These are phyloP conservation scores for Tylopilus microsporus DNA, from an alignment of 1,284 basidiomycete genomes.

Conservation along the genomic window DNA sequence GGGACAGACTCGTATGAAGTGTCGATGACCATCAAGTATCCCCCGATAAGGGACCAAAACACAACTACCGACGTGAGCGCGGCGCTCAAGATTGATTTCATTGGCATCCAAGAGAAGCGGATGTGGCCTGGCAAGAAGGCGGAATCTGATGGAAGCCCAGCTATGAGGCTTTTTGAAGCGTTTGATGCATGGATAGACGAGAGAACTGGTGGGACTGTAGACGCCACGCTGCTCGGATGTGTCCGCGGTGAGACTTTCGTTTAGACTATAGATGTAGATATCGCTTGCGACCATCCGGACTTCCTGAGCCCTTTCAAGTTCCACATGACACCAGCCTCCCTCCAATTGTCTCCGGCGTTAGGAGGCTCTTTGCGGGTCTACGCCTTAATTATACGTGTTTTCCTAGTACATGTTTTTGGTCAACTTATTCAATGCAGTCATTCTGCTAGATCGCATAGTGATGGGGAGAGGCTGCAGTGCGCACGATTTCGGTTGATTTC, in stretches of 20 bases:
- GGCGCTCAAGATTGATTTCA: constrained; percentile 53
- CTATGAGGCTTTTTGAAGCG: constrained; percentile 62
- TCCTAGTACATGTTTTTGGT: too few relatives aligned
- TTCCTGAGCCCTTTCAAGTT: too few relatives aligned
- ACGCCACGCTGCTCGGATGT: constrained; percentile 63
- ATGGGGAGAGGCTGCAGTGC: too few relatives aligned
- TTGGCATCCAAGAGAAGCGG: constrained; percentile 68
- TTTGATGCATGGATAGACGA: constrained; percentile 65
- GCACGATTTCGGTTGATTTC: too few relatives aligned
- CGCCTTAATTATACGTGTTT: too few relatives aligned
- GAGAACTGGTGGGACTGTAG: constrained; percentile 55
- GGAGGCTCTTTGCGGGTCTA: too few relatives aligned
- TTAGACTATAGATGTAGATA: constrained; percentile 12
- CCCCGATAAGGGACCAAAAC: constrained; percentile 11
- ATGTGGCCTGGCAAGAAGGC: constrained; percentile 76
- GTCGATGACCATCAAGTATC: constrained; percentile 65
- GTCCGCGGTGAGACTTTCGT: constrained; percentile 54
- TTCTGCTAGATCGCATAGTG: too few relatives aligned
- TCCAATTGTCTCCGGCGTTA: too few relatives aligned
- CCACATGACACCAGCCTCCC: too few relatives aligned
- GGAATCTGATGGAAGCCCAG: constrained; percentile 47
- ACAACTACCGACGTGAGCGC: neutral
- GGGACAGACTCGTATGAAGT: constrained; percentile 69
- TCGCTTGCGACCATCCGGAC: too few relatives aligned
- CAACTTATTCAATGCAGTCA: too few relatives aligned